phyloP scores from a whole-genome alignment of 1,284 basidiomycete genomes.

The Pseudomicrostroma phylloplanum region DNA sequence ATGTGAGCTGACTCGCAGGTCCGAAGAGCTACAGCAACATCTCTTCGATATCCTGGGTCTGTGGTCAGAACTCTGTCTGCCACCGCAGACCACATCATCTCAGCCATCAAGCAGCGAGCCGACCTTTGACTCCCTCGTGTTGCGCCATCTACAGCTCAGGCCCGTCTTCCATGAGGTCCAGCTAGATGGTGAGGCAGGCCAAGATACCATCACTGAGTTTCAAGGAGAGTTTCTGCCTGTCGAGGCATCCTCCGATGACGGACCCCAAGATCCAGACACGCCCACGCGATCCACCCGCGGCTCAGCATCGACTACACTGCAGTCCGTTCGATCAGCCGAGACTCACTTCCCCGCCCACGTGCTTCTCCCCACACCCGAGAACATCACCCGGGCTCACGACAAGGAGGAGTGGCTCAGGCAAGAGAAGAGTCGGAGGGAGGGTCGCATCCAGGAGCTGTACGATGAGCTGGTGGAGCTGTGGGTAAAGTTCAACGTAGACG shows the following conservation, averaged over 20 bases:
- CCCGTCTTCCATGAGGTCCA: constrained; percentile 21
- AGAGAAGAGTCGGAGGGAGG: constrained; percentile 39
- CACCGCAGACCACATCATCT: constrained; percentile 1
- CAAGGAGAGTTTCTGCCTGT: constrained; percentile 29
- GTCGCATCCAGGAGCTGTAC: constrained; percentile 43
- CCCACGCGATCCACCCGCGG: constrained; percentile 6
- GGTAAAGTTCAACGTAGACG: constrained; percentile 45
- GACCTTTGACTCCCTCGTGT: constrained; percentile 30
- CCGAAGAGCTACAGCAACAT: constrained; percentile 26
- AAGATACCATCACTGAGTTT: constrained; percentile 18
- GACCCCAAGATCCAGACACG: neutral
- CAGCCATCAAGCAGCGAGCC: neutral
- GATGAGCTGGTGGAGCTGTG: constrained; percentile 48
- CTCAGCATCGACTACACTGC: constrained; percentile 4
- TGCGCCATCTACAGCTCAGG: constrained; percentile 35
- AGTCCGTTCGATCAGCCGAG: constrained; percentile 8
- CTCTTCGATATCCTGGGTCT: constrained; percentile 39
- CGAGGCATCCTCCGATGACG: constrained; percentile 14
- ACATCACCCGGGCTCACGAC: constrained; percentile 19
- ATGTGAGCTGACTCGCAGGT: constrained; percentile 14
- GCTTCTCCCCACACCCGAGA: constrained; percentile 25
- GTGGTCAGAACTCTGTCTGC: constrained; percentile 40
- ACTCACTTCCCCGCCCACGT: constrained; percentile 13
- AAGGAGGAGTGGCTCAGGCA: constrained; percentile 29
- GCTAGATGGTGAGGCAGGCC: constrained; percentile 4